Evolutionary conservation across 2,329 filamentous ascomycete genomes (phyloP), one percentile per base, ranked within the genome.

Genomic region (Alternaria gansuensis): DNA sequence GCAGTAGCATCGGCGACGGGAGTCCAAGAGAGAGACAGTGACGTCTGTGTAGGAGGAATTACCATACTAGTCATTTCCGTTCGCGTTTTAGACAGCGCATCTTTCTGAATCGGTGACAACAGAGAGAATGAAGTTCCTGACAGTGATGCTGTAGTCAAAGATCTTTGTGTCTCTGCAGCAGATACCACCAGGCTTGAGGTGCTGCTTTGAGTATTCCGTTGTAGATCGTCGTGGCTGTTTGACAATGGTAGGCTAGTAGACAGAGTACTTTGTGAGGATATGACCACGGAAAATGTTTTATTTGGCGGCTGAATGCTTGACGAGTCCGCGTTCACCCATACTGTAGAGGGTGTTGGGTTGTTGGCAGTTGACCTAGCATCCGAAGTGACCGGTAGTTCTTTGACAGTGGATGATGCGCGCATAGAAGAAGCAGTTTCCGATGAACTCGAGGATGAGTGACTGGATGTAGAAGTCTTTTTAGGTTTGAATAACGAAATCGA

Each of bases 371-470:
- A 46, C 24, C 13, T 31, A 9, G 33, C 24, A 3, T 45, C 26
- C 0, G 41, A 45, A 31, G 24, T 26, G 10, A 36, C 17, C 7
- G 24, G 9, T 29, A 29, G 24, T 37, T 17, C 41, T 26, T 37
- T 34, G 36, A 31, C 13, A 23, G 41, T 39, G 17, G 51, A 37
- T 23, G 51, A 54, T 37, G 33, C 33, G n/a, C 21, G 43, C 14
- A 9, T 34, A 10, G 36, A 54, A 33, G 29, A 36, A 31, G 23
- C 8, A 10, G 24, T 24, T 7, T 2, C 23, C 14, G n/a, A 8
- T 14, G 26, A 14, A 54, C 5, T 2, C 34, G 34, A 40, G 36
- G 34, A 34, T 7, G n/a, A 0, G 29, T 36, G n/a, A 13, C 2
- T 4, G 8, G 24, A 9, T 26, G 7, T 9, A 1, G 8, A 43